phyloP scores from a whole-genome alignment of 2,329 filamentous ascomycete species.

The Colletotrichum magnum region DNA sequence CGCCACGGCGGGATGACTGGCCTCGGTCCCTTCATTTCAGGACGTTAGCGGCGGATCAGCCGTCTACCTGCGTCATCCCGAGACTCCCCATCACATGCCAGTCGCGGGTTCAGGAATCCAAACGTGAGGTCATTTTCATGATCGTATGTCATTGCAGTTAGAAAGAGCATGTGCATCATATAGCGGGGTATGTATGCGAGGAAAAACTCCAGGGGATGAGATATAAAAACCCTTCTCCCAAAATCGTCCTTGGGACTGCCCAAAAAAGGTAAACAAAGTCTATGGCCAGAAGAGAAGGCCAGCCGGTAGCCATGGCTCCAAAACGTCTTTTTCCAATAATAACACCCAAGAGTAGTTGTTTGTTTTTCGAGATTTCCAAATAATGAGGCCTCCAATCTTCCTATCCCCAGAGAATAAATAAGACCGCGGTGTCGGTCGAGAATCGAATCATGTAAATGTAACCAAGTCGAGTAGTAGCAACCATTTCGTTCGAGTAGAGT shows the following conservation, averaged over 20 bases:
- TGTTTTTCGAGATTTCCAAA: conserved; percentile 21
- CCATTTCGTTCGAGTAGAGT: conserved; percentile 44
- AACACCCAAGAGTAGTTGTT: conserved; percentile 18
- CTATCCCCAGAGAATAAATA: conserved; percentile 45
- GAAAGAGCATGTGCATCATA: conserved; percentile 40
- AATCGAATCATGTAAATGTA: conserved; percentile 39
- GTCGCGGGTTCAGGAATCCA: conserved; percentile 1
- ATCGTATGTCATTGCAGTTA: conserved; percentile 36
- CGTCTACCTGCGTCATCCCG: background rate
- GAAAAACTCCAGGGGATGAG: conserved; percentile 28
- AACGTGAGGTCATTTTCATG: conserved; percentile 34
- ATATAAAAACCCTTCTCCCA: conserved; percentile 30
- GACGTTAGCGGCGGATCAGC: background rate
- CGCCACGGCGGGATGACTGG: background rate
- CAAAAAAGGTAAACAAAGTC: conserved; percentile 19
- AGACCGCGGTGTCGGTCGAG: conserved; percentile 32
- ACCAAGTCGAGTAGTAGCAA: conserved; percentile 16
- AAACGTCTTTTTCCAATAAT: conserved; percentile 19
- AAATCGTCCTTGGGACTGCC: conserved; percentile 12
- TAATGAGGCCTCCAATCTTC: conserved; percentile 44
- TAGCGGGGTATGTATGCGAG: conserved; percentile 33
- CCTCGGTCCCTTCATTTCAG: background rate
- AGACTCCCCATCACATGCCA: conserved; percentile 17
- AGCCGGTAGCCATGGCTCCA: conserved; percentile 38
- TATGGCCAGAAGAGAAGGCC: conserved; percentile 40